phyloP scores from a whole-genome alignment of 768 basidiomycete genomes.

The Leucosporidium creatinivorum region DNA sequence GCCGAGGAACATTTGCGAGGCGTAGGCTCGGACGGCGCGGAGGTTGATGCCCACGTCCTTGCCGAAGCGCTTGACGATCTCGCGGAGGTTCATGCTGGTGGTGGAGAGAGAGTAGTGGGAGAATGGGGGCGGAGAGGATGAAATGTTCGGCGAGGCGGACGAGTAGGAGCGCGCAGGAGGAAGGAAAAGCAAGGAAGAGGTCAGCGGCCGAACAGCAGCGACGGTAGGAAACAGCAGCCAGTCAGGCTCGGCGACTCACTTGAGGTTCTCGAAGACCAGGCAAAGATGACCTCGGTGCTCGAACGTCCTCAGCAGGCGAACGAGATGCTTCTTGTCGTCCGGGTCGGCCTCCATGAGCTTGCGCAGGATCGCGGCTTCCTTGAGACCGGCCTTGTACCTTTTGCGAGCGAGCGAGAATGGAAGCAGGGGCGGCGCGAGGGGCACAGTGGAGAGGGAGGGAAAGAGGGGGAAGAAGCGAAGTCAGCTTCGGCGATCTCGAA shows the following conservation, averaged over 20 bases:
- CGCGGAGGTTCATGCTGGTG: conserved; percentile 88
- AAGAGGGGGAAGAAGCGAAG: no score
- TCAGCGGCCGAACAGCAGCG: no score
- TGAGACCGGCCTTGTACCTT: conserved; percentile 91
- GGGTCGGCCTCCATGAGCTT: conserved; percentile 83
- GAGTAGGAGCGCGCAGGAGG: background rate
- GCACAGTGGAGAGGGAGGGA: background rate
- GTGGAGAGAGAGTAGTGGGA: background rate
- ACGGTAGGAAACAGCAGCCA: background rate
- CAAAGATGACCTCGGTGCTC: conserved; percentile 96
- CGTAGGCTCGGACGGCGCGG: conserved; percentile 95
- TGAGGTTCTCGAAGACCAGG: conserved; percentile 87
- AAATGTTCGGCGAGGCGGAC: background rate
- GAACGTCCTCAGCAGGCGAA: conserved; percentile 87
- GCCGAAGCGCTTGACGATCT: conserved; percentile 95
- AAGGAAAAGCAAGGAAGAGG: no score
- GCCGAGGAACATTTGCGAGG: conserved; percentile 88
- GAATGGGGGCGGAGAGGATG: background rate
- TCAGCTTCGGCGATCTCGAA: background rate
- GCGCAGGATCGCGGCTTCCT: conserved; percentile 81
- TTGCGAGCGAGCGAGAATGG: conserved; percentile 3
- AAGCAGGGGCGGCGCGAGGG: background rate
- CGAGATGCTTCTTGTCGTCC: conserved; percentile 92
- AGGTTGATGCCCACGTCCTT: conserved; percentile 96
- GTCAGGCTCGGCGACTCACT: conserved; percentile 54